Base-by-base conservation (phyloP, 106 monocot genomes). In the Platanthera zijinensis region DNA sequence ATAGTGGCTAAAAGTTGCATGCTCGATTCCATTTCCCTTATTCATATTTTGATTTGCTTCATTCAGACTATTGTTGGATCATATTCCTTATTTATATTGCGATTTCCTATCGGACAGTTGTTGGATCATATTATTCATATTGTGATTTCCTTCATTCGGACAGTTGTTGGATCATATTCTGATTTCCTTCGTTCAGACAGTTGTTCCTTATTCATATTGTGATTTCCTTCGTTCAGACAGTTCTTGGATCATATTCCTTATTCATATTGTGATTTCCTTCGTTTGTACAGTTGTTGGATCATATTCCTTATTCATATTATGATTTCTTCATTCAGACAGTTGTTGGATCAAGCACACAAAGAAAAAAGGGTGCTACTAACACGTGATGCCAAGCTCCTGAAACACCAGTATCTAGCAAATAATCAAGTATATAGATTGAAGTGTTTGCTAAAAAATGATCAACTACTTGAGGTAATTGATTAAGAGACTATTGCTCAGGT, bases 361-460 rank as follows among this genome's bases (percentile, higher is more conserved):
- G 99, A 99, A 71, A 88, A 90, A 88, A 88, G 99, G 68, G 82
- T 94, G 51, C 57, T 99, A 68, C 80, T 99, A 68, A 94, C 92
- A 14, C 83, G 92, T 53, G 99, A 99, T 82, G 78, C 81, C 57
- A 99, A 99, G 79, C 86, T 99, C 47, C 82, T 92, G 75, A 94
- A 88, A 81, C 82, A 92, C 78, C 92, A 92, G 45, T 99, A 94
- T 75, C 80, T 94, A 17, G 75, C 75, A 72, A 57, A 54, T 39
- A 92, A 99, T 80, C 99, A 99, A 84, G 86, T 99, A 77, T 94
- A 99, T 57, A 88, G 52, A 79, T 76, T 99, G 63, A 99, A 87
- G 74, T 92, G 74, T 86, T 77, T 94, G n/a, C 80, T 94, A 46
- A 99, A 99, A 84, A 92, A 99, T 84, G 99, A 99, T 45, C 99